Evolutionary conservation across 345 rosid species (phyloP).

Genomic region (Alliaria petiolata): DNA sequence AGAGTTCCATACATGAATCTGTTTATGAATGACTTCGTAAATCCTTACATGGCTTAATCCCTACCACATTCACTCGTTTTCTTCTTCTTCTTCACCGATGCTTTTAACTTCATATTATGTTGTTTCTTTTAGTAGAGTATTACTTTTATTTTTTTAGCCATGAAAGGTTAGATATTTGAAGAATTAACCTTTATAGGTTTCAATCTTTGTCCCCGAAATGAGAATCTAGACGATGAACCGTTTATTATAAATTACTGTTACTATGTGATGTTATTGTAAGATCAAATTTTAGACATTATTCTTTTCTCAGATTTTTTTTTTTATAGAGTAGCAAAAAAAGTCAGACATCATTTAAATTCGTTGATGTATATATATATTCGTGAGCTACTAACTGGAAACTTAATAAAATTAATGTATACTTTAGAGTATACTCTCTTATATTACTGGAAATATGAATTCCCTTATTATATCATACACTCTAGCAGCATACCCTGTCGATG

Average conservation of each 20-base stretch:
- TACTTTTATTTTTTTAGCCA: neutral
- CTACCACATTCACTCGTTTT: neutral
- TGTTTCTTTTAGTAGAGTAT: neutral
- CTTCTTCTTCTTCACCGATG: neutral
- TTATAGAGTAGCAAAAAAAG: neutral
- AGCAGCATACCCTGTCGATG: neutral
- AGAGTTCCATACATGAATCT: too few species aligned
- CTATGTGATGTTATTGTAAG: too few species aligned
- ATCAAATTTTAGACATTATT: neutral
- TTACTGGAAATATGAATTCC: neutral
- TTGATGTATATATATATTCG: neutral
- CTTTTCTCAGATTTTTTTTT: neutral
- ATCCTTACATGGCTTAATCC: neutral
- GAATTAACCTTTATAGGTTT: conserved; percentile 7
- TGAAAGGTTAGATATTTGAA: conserved; percentile 2
- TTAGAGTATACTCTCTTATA: too few species aligned
- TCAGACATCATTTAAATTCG: neutral
- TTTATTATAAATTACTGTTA: neutral
- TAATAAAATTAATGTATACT: neutral
- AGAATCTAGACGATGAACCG: neutral
- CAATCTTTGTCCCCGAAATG: conserved; percentile 5
- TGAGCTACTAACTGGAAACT: neutral
- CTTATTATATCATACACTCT: neutral
- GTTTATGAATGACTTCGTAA: neutral
- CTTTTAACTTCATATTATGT: too few species aligned